Evolutionary conservation across 768 basidiomycete species (phyloP), one percentile per base, ranked within the genome.

Genomic region (Peribolospora kevripleyi): DNA sequence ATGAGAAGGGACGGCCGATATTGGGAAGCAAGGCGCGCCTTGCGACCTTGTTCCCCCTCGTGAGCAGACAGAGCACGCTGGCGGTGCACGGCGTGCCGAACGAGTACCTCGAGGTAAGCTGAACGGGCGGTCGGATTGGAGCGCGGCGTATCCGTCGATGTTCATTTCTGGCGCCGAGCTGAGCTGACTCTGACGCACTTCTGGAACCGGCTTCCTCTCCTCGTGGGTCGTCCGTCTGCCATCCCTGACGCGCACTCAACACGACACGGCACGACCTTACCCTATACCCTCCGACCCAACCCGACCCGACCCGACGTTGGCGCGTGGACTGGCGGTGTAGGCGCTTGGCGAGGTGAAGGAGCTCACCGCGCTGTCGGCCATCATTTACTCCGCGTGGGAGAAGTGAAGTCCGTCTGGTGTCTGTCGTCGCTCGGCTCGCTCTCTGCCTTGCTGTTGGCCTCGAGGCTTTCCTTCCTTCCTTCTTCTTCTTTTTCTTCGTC

Each of bases 21-120:
- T 52, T 54, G 39, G 61, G 63, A 54, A 54, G 55, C 52, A 72
- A 74, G 60, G 75, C 84, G 51, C 70, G 82, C 49, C 66, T 93
- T 10, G 90, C 85, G 10, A 78, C 79, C 5, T 68, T 91, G 60
- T 68, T 95, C 39, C 88, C 87, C 4, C 81, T 76, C 1, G 68
- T 93, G 46, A 78, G 81, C 54, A 70, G 77, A 55, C 87, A 86
- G 84, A 80, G 79, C 61, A 75, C 75, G 59, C 56, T 77, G 56
- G 78, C 79, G 45, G 65, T 86, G 60, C 73, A 76, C 58, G 75
- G 75, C 13, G 64, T 80, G 54, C 84, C 82, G 42, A 85, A 84
- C 64, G 83, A 82, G 65, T 69, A 86, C 59, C 75, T 85, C 38
- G 84, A 88, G 69, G 86, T 85, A 64, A 67, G 82, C 51, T 43